Base-by-base conservation (phyloP, 164 flowering plant genomes). In the Aristolochia fimbriata region DNA sequence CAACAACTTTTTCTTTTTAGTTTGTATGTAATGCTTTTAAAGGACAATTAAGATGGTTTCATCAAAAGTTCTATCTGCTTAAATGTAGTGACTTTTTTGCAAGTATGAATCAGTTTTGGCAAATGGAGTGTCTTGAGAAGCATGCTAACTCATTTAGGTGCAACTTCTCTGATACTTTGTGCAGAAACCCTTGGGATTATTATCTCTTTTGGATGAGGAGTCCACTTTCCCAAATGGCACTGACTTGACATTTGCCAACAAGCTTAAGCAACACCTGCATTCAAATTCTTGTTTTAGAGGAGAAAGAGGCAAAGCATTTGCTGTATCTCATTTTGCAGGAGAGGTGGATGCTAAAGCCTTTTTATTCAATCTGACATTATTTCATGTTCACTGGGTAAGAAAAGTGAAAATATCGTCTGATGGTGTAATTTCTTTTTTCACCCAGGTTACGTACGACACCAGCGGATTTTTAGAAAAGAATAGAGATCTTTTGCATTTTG, bases 191-290 rank as follows among this genome's bases (percentile, higher is more conserved):
- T 64, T 91, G 69, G 99, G 99, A 15, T 68, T 94, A 61, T 56
- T 86, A 60, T 90, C 99, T 59, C 74, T 93, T 55, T 74, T 93
- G 61, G 97, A 93, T 70, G 99, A 93, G 72, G 99, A 94, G 77
- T 91, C 99, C 55, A 94, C 93, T n/a, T 91, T 94, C 57, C 97
- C 99, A 47, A 94, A 94, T 77, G 96, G 91, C 31, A 88, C 96
- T 22, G 99, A 94, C 61, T 73, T 88, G 77, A 85, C 96, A 25
- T 83, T 93, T 62, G 97, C 96, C 31, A 79, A 88, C 79, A 93
- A 93, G 80, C 97, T 93, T 25, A 88, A 86, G 80, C 90, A 88
- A 71, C 97, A 91, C 77, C 72, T 94, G 66, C 73, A 71, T 59
- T 80, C 94, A 33, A 87, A 87, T 74, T 68, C 83, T 49, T 84